phyloP scores from a whole-genome alignment of 192 early-diverging fungal species.

The Coemansia sp. region DNA sequence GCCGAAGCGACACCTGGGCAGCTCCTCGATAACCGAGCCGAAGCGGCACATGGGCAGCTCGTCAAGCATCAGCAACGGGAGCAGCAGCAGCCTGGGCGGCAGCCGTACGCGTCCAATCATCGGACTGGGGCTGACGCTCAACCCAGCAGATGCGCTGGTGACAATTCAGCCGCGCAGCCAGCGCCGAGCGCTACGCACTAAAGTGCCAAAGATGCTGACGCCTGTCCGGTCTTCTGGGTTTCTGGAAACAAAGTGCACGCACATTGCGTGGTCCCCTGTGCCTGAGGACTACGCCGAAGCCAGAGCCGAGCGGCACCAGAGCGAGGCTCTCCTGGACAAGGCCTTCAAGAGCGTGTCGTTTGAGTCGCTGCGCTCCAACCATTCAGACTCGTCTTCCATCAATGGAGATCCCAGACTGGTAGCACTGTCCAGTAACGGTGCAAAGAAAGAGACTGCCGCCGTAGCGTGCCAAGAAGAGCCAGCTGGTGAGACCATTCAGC shows the following conservation, averaged over 20 bases:
- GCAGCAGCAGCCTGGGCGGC: not conserved
- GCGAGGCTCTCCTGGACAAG: slow-evolving; percentile 3
- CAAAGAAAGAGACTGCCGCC: not conserved
- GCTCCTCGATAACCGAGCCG: not conserved
- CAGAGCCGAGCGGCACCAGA: slow-evolving; percentile 1
- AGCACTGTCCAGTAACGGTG: not conserved
- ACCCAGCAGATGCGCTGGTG: slow-evolving; percentile 42
- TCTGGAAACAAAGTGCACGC: not conserved
- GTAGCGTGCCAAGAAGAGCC: no score
- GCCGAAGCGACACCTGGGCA: not conserved
- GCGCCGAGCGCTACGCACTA: not conserved
- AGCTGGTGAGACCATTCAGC: no score
- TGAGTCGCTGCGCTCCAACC: not conserved
- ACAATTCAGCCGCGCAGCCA: slow-evolving; percentile 22
- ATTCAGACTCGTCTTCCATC: not conserved
- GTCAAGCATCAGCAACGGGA: not conserved
- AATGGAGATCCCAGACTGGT: slow-evolving; percentile 1
- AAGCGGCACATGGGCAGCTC: not conserved
- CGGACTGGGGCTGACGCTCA: slow-evolving; percentile 44
- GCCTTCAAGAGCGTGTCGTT: slow-evolving; percentile 4
- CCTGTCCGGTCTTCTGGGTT: slow-evolving; percentile 1
- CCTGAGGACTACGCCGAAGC: not conserved
- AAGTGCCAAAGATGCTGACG: not conserved
- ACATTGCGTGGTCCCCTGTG: not conserved
- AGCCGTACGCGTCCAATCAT: slow-evolving; percentile 35